Evolutionary conservation across 1,139 yeast species (phyloP).

Genomic region (Sugiyamaella paludigena): DNA sequence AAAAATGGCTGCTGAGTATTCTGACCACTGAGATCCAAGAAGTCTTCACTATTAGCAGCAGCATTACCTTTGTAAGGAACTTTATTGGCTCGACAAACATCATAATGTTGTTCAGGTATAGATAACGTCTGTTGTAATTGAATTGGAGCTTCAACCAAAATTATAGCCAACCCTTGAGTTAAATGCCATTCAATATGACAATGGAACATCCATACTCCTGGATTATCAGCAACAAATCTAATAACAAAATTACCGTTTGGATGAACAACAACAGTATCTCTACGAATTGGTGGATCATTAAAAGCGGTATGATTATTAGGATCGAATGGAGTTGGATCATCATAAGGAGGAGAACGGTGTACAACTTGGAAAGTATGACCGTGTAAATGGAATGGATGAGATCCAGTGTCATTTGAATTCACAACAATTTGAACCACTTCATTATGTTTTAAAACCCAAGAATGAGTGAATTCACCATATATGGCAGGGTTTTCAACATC

Average conservation of each 20-base stretch:
- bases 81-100: slow-evolving; percentile 55
- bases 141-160: slow-evolving; percentile 72
- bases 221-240: slow-evolving; percentile 76
- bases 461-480: slow-evolving; percentile 78
- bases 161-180: slow-evolving; percentile 77
- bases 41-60: slow-evolving; percentile 68
- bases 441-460: slow-evolving; percentile 69
- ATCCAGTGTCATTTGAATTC: slow-evolving; percentile 72
- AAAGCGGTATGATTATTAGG: slow-evolving; percentile 50
- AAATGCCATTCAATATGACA: slow-evolving; percentile 96
- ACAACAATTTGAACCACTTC: slow-evolving; percentile 60
- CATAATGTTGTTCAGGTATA: slow-evolving; percentile 55
- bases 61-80: slow-evolving; percentile 71
- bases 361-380: slow-evolving; percentile 75
- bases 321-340: slow-evolving; percentile 52
- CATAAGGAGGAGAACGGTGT: slow-evolving; percentile 50
- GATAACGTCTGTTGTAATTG: slow-evolving; percentile 51
- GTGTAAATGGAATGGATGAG: slow-evolving; percentile 87
- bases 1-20: slow-evolving; percentile 60
- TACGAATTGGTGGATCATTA: slow-evolving; percentile 62
- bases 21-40: slow-evolving; percentile 67
- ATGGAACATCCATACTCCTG: slow-evolving; percentile 93
- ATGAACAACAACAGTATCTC: slow-evolving; percentile 66
- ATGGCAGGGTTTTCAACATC: slow-evolving; percentile 51
- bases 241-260: slow-evolving; percentile 64